Base-by-base conservation (phyloP, 2,329 filamentous ascomycete genomes). In the Exophiala aquamarina region DNA sequence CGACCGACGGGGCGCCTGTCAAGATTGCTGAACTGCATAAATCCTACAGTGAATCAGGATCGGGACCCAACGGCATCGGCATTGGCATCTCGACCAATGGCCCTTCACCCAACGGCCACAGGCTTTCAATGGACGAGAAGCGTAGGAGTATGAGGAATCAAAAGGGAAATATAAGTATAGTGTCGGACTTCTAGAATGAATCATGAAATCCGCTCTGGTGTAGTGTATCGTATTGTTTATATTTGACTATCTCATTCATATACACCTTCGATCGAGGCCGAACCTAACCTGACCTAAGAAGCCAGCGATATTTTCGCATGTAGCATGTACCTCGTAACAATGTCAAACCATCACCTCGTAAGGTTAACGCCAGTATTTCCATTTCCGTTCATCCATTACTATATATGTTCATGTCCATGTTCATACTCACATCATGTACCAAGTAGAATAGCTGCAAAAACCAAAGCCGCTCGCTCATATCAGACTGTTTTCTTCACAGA, bases 101-200 rank as follows among this genome's bases (percentile, higher is more conserved):
- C 8, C 32, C 44, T 33, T 47, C 49, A 14, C 49, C 49, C 11
- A 49, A 28, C 23, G 44, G 15, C n/a, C n/a, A n/a, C n/a, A n/a
- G n/a, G n/a, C n/a, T n/a, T n/a, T n/a, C n/a, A 26, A 14, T 18
- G 20, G 49, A 54, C 2, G 50, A 50, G 13, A 43, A 47, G 26
- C 44, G 47, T 9, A 44, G 29, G 33, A 47, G 36, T 33, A 38
- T 17, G 41, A 50, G 49, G 33, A 53, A 44, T 44, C 47, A 41
- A 44, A 54, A 49, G 15, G 48, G 45, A 9, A 53, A 47, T 35
- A 54, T 56, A 29, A 56, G 44, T 36, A 49, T 56, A 15, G 39
- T 56, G 13, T 53, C 53, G n/a, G 53, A 56, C 36, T 46, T 46
- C 10, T 56, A 40, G n/a, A n/a, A 36, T 17, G 29, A 31, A 39